Conservation (phyloP, 495 filamentous ascomycete species). For the Entonaema liquescens region DNA sequence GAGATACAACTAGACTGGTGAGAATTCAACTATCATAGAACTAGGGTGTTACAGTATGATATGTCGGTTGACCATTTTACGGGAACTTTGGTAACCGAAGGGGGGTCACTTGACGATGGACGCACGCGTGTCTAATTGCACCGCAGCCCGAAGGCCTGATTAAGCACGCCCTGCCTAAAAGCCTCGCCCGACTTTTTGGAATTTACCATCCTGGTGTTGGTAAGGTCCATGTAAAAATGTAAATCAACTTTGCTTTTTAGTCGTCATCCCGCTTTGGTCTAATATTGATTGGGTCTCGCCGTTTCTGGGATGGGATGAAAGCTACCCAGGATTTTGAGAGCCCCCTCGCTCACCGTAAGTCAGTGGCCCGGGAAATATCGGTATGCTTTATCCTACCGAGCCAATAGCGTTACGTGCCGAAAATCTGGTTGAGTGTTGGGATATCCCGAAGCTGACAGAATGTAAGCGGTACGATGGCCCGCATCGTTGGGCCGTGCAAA, state of each 20-base stretch:
- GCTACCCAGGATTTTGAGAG: neutral
- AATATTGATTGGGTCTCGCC: neutral
- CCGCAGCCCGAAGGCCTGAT: neutral
- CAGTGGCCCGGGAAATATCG: neutral
- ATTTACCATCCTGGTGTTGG: neutral
- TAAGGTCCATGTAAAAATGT: neutral
- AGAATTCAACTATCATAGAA: neutral
- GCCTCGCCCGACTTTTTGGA: neutral
- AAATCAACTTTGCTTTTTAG: neutral
- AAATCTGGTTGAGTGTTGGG: neutral
- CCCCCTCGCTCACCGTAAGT: neutral
- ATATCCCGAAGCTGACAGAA: neutral
- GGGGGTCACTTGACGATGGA: slow-evolving; percentile 14
- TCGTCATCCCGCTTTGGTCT: neutral
- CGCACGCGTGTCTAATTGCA: neutral
- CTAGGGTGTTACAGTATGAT: slow-evolving; percentile 11
- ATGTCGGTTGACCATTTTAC: slow-evolving; percentile 3
- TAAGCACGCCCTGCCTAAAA: neutral
- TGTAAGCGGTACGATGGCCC: neutral
- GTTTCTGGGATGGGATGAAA: neutral
- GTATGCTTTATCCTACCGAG: neutral
- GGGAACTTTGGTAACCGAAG: neutral
- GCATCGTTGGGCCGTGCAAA: neutral
- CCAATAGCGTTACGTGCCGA: neutral
- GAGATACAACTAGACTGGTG: neutral